Percentiles rank a stretch among this genome's conserved stretches.
These are phyloP conservation scores for Phyllosticta ampelicida DNA, from an alignment of 2,329 filamentous ascomycete species.

Conservation along the genomic window DNA sequence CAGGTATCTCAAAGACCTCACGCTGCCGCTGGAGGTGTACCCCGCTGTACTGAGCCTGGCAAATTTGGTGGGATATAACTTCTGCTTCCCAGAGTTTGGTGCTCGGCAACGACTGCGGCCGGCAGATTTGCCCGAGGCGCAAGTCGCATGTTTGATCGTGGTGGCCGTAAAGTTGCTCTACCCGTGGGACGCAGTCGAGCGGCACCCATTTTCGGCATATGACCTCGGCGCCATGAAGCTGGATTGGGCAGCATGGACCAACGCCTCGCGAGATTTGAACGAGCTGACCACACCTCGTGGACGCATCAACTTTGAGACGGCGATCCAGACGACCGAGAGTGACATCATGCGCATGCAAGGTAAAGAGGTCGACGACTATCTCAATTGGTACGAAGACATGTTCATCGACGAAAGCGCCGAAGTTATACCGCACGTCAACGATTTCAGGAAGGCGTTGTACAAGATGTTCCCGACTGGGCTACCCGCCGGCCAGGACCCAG, in stretches of 20 bases:
- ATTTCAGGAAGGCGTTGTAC: slow-evolving; percentile 24
- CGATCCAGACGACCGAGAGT: slow-evolving; percentile 46
- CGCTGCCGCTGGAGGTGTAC: slow-evolving; percentile 63
- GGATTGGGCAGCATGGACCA: slow-evolving; percentile 61
- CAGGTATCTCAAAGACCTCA: slow-evolving; percentile 55
- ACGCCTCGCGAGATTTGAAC: not conserved
- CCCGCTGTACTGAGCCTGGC: slow-evolving; percentile 48
- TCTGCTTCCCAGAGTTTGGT: slow-evolving; percentile 43
- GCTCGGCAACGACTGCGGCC: slow-evolving; percentile 6
- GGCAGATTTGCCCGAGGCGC: slow-evolving; percentile 51
- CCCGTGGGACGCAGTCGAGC: slow-evolving; percentile 53
- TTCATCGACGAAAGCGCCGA: slow-evolving; percentile 41
- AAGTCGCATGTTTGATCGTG: slow-evolving; percentile 59
- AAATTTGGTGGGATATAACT: slow-evolving; percentile 41
- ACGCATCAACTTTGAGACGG: slow-evolving; percentile 30
- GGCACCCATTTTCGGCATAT: slow-evolving; percentile 38
- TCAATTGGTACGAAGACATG: slow-evolving; percentile 66
- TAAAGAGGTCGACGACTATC: slow-evolving; percentile 58
- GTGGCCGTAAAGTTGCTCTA: slow-evolving; percentile 70
- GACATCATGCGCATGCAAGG: slow-evolving; percentile 53
- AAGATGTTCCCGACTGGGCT: slow-evolving; percentile 30
- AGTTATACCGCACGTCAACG: slow-evolving; percentile 24
- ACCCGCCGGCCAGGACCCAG: not conserved
- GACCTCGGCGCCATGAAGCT: slow-evolving; percentile 52
- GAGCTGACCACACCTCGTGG: not conserved